Percentiles rank a stretch among this genome's conserved stretches.
Conservation (phyloP, 345 rosid species). For the Camelina hispida region DNA sequence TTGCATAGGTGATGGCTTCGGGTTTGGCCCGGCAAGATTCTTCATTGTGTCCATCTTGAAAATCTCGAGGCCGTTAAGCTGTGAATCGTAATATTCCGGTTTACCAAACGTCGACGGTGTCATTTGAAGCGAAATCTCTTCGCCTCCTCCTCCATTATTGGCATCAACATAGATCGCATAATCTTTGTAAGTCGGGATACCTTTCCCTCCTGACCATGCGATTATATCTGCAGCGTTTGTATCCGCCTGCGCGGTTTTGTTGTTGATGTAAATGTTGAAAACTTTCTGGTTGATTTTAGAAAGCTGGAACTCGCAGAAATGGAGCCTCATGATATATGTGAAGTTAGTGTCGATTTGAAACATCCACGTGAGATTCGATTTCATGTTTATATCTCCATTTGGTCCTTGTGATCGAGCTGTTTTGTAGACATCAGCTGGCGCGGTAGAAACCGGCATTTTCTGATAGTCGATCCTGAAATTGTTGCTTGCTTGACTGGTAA, state of each 20-base stretch:
- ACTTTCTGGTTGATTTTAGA: conserved; percentile 60
- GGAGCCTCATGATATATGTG: conserved; percentile 69
- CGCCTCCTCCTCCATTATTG: conserved; percentile 49
- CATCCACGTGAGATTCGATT: conserved; percentile 73
- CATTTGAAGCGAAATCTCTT: conserved; percentile 53
- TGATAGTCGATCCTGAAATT: conserved; percentile 47
- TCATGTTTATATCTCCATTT: conserved; percentile 42
- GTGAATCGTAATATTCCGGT: conserved; percentile 55
- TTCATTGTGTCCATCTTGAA: conserved; percentile 60
- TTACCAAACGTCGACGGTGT: conserved; percentile 51
- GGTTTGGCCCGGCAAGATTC: conserved; percentile 74
- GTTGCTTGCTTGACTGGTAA: conserved; percentile 29
- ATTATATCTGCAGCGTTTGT: conserved; percentile 57
- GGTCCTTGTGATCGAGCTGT: conserved; percentile 70
- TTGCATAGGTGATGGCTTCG: conserved; percentile 62
- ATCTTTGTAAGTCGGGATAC: conserved; percentile 62
- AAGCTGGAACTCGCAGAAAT: conserved; percentile 69
- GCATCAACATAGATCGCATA: conserved; percentile 55
- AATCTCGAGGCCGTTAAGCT: conserved; percentile 76
- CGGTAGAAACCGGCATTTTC: conserved; percentile 48
- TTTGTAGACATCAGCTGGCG: conserved; percentile 66
- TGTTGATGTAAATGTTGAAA: conserved; percentile 72
- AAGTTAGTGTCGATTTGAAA: conserved; percentile 74
- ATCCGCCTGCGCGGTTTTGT: conserved; percentile 57
- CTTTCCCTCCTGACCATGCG: conserved; percentile 55